These are phyloP conservation scores for Scleromitrula shiraiana DNA, from an alignment of 2,329 filamentous ascomycete genomes.

Conservation along the genomic window DNA sequence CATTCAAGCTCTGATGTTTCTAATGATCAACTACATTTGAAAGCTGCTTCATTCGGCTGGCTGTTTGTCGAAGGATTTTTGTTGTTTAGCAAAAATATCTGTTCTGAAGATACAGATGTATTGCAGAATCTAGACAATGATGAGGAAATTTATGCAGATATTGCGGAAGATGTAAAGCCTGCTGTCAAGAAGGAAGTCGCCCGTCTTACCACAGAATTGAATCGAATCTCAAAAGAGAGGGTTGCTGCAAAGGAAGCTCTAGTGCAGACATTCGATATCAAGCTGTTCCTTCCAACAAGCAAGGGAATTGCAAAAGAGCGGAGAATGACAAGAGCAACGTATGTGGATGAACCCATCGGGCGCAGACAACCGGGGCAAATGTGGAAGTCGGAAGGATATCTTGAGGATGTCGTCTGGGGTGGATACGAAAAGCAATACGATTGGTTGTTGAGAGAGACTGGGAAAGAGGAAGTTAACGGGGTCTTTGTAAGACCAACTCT, in stretches of 20 bases:
- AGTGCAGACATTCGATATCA: conserved; percentile 14
- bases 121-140: too few species aligned
- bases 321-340: conserved; percentile 12
- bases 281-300: conserved; percentile 17
- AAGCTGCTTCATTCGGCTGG: neutral
- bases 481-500: conserved; percentile 8
- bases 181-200: neutral
- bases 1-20: too few species aligned
- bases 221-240: neutral
- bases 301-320: conserved; percentile 11
- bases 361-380: conserved; percentile 18
- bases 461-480: neutral
- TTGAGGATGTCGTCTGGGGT: conserved; percentile 24
- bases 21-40: neutral
- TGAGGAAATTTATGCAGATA: neutral
- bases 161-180: neutral
- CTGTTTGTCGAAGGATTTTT: conserved; percentile 5
- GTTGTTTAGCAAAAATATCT: neutral
- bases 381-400: conserved; percentile 27
- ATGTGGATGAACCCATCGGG: conserved; percentile 14
- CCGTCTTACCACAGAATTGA: neutral
- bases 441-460: conserved; percentile 14
- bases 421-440: conserved; percentile 11
- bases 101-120: neutral
- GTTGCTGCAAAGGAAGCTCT: neutral